These are phyloP conservation scores for Sclerotinia minor DNA, from an alignment of 2,329 filamentous ascomycete species.

Conservation along the genomic window DNA sequence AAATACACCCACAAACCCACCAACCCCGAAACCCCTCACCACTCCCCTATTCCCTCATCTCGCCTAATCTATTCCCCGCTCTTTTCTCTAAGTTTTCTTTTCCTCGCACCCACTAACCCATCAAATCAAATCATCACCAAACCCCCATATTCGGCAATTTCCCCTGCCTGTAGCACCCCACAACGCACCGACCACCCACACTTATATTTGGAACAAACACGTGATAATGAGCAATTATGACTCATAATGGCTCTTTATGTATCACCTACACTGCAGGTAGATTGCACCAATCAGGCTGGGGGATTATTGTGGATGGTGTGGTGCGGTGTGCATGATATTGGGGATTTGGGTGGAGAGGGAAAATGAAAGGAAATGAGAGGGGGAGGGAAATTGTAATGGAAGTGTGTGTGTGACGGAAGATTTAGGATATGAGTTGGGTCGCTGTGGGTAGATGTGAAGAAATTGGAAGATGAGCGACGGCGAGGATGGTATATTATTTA, in stretches of 20 bases:
- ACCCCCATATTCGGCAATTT: background rate
- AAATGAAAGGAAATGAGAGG: background rate
- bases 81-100: no score
- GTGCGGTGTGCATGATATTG: no score
- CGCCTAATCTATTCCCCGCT: no score
- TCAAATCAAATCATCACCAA: background rate
- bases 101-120: background rate
- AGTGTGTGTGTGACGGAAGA: background rate
- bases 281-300: background rate
- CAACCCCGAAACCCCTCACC: no score
- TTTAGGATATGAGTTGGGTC: background rate
- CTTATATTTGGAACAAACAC: background rate
- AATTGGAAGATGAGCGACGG: no score
- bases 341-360: background rate
- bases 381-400: background rate
- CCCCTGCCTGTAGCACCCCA: no score
- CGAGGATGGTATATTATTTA: no score
- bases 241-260: slow-evolving; percentile 9
- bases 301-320: background rate
- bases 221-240: background rate
- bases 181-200: background rate
- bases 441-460: no score
- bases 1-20: no score
- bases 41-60: no score
- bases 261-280: background rate